phyloP scores from a whole-genome alignment of 2,329 filamentous ascomycete species.

The Podosphaera leucotricha region DNA sequence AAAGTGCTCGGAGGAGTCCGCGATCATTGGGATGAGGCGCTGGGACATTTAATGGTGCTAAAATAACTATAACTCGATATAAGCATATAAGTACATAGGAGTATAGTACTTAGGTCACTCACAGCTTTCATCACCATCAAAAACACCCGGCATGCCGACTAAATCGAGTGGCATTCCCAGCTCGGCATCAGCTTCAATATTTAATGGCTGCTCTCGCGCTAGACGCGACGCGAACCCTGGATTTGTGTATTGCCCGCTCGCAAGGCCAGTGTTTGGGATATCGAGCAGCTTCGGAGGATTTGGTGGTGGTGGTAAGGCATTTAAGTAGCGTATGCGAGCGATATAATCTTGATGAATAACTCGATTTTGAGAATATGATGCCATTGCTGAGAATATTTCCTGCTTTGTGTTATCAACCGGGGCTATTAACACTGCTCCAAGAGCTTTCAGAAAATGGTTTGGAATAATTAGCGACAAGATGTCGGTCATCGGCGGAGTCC shows the following conservation, averaged over 20 bases:
- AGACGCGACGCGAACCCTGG: conserved; percentile 76
- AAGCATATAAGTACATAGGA: conserved; percentile 6
- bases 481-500: no score
- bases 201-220: conserved; percentile 74
- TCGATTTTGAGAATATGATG: conserved; percentile 17
- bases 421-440: no score
- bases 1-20: conserved; percentile 58
- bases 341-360: conserved; percentile 87
- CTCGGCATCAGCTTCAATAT: conserved; percentile 94
- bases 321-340: conserved; percentile 82
- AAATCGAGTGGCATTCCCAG: conserved; percentile 93
- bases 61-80: conserved; percentile 37
- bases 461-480: no score
- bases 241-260: conserved; percentile 69
- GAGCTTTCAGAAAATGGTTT: no score
- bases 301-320: conserved; percentile 81
- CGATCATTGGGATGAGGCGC: conserved; percentile 64
- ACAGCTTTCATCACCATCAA: conserved; percentile 90
- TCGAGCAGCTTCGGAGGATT: conserved; percentile 92
- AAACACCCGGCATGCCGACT: conserved; percentile 82
- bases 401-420: no score
- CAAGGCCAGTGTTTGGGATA: conserved; percentile 78
- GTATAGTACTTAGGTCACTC: conserved; percentile 17
- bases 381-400: no score
- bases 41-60: conserved; percentile 48